Evolutionary conservation across 345 rosid species (phyloP).

Genomic region (Theobroma cacao): DNA sequence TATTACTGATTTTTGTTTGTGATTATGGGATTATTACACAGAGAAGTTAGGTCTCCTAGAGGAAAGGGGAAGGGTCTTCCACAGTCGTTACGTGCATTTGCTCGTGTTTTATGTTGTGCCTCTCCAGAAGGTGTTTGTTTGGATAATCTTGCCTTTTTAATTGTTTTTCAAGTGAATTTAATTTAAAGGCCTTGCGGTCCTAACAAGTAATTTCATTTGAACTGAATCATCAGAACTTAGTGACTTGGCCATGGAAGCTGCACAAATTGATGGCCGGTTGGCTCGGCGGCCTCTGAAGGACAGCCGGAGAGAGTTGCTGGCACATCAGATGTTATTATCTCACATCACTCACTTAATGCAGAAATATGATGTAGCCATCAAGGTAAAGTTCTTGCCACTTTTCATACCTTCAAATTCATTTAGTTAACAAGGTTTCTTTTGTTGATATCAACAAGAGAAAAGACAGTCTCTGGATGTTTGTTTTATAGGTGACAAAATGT

Average conservation of each 20-base stretch:
- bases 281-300: conserved; percentile 63
- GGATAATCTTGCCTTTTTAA: conserved; percentile 12
- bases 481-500: neutral
- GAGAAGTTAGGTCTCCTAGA: conserved; percentile 68
- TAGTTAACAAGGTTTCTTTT: neutral
- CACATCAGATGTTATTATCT: conserved; percentile 57
- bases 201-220: neutral
- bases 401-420: neutral
- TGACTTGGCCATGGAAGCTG: conserved; percentile 66
- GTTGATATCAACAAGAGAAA: neutral
- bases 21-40: conserved; percentile 26
- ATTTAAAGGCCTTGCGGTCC: neutral
- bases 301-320: conserved; percentile 49
- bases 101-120: conserved; percentile 63
- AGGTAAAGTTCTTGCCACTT: conserved; percentile 39
- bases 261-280: conserved; percentile 69
- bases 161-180: neutral
- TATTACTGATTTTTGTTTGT: conserved; percentile 5
- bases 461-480: neutral
- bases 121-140: conserved; percentile 46
- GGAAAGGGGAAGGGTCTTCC: conserved; percentile 87
- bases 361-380: conserved; percentile 37
- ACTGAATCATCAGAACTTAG: conserved; percentile 44
- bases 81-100: conserved; percentile 80
- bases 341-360: conserved; percentile 39